Base-by-base conservation (phyloP, 805 yeast species). In the Saturnispora silvae region DNA sequence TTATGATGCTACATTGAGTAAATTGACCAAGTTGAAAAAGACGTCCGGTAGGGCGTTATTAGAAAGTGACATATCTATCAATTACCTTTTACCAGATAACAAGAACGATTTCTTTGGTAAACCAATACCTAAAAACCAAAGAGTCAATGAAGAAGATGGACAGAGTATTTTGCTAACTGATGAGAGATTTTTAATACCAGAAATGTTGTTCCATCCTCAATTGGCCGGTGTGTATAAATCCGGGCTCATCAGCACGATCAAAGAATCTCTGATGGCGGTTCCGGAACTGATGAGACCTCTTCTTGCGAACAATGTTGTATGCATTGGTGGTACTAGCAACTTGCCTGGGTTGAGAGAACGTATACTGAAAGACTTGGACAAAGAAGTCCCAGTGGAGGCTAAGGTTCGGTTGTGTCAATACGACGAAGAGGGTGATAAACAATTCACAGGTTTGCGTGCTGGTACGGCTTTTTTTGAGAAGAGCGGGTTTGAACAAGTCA, bases 171-270 rank as follows among this genome's bases (percentile, higher is more conserved):
- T 68, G 34, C 64, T 92, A 5, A 68, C 66, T 19, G 96, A 89
- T 55, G 99, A 92, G 56, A 60, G 96, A 40, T 89, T 92, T 57
- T 68, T 83, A 2, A 72, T 82, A 2, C 96, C 97, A 0, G 99
- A 92, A 52, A 65, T 83, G 1, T 63, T 82, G 25, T 87, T 84
- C 56, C 86, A 80, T 47, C 98, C 99, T 0, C 82, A 77, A 42
- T 76, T 83, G 38, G 68, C 82, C 1, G 85, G 83, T 11, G 63
- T 89, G 23, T 71, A 77, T 45, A 78, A 86, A 47, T 76, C 89
- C 0, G 96, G 96, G 11, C 57, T 94, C 16, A 70, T 80, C 0
- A 81, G 75, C 41, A 65, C 81, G 0, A 71, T 84, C 2, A 71
- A 78, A 30, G 85, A 83, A 42, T 64, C 82, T 20, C 64, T 92